Evolutionary conservation across 2,329 filamentous ascomycete species (phyloP), one percentile per base, ranked within the genome.

Genomic region (Paracorniculantispora psalliotae): DNA sequence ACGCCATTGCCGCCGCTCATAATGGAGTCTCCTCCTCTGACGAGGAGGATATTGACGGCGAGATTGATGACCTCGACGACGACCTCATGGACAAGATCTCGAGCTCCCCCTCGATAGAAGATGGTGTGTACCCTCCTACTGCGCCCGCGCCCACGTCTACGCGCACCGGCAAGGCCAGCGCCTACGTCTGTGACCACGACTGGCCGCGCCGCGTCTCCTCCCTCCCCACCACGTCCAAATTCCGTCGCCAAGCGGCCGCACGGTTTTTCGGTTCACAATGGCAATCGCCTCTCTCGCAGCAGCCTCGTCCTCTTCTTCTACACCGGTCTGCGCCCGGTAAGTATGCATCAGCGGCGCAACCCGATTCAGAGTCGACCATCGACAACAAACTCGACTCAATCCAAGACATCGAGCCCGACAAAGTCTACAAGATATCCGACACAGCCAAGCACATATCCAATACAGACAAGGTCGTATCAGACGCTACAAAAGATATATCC

Each of bases 31-130:
- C 77, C 51, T 77, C 79, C 46, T 74, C 71, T 49, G 81, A 84
- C 65, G 86, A 89, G 63, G 84, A 81, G 50, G 86, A 90, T 63
- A 75, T 84, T 68, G 83, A 88, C 66, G 84, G 84, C 66, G 84
- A 84, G 64, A 89, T 90, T 61, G 89, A 90, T 66, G 83, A 90
- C 67, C 77, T 92, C 72, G 92, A 96, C 69, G 81, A 97, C 75
- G 93, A 97, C 74, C 87, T 96, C 86, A 91, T 96, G 89, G 94
- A 97, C 79, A 94, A 94, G 75, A 97, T 99, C 65, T 97, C 93
- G 68, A 97, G 92, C 75, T 97, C 93, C 68, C 94, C 94, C 71
- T 97, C 93, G 67, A 99, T 99, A 75, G 92, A 96, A 81, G 93
- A 97, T 88, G 93, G 93, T 99, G 87, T 83, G 92, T 94, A 79